These are phyloP conservation scores for Actinomortierella wolfii DNA, from an alignment of 371 early-diverging fungal species.

Conservation along the genomic window DNA sequence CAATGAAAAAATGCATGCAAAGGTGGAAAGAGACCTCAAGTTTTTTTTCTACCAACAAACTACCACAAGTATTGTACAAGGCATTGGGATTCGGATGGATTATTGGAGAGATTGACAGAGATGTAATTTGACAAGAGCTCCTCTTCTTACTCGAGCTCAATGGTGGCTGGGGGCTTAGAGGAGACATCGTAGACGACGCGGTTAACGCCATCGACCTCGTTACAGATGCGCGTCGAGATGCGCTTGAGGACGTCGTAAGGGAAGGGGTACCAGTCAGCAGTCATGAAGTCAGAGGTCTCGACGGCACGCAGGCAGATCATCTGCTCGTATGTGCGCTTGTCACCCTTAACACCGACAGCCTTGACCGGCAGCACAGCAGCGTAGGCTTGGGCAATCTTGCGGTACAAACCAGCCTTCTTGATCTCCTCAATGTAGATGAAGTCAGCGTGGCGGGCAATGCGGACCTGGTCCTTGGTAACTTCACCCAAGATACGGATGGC, in stretches of 20 bases:
- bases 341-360: constrained; percentile 98
- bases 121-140: background rate
- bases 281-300: constrained; percentile 97
- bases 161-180: constrained; percentile 96
- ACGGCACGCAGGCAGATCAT: constrained; percentile 96
- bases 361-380: constrained; percentile 93
- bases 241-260: constrained; percentile 87
- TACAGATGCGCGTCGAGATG: constrained; percentile 94
- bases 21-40: no score
- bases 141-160: constrained; percentile 63
- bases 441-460: constrained; percentile 93
- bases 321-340: constrained; percentile 97
- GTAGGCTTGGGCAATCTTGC: constrained; percentile 96
- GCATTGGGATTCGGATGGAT: background rate
- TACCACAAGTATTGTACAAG: background rate
- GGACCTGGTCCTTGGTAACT: constrained; percentile 90
- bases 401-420: constrained; percentile 94
- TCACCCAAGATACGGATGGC: constrained; percentile 97
- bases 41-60: background rate
- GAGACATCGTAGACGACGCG: constrained; percentile 95
- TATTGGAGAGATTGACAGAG: background rate
- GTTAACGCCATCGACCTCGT: constrained; percentile 97
- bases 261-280: constrained; percentile 92
- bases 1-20: background rate
- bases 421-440: constrained; percentile 97